Evolutionary conservation across 1,284 basidiomycete species (phyloP), one percentile per base, ranked within the genome.

Genomic region (Meripilus lineatus): DNA sequence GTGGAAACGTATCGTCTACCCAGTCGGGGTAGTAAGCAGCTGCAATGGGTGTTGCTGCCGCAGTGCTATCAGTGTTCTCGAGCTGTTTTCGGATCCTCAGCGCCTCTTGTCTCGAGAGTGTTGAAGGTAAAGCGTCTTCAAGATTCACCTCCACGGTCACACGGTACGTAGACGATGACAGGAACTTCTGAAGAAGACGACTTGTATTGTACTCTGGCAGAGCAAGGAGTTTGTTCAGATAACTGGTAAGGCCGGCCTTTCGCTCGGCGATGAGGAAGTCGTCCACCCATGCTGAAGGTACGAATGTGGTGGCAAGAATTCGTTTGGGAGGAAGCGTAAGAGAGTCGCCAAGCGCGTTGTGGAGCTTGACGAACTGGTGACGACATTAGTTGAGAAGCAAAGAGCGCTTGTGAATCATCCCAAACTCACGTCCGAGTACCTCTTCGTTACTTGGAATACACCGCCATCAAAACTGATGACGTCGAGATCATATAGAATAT

Each of bases 11-110:
- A 44, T 64, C 66, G 1, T 69, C 70, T 11, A 74, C 71, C 88
- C 88, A 90, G 56, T 86, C 80, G 44, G 77, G 72, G 58, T 82
- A 88, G 66, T 87, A 87, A 0, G 72, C 75, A 22, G 67, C 66
- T 7, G 65, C 64, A 7, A 68, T 56, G 25, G 59, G 58, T 3
- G 46, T 43, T 8, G 53, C 50, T 13, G 52, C 48, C 3, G 37
- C 10, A 17, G 37, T 26, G 14, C 33, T 21, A 14, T 18, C 36
- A 13, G 25, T 15, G 10, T 17, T 25, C 15, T 30, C 36, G 30
- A 56, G 24, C 26, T 37, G 13, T 22, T 34, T 30, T 35, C 54
- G 54, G 17, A 42, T 50, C 32, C 43, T 43, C 28, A 72, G 50
- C 0, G 72, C 72, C n/a, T 62, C 58, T 49, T 66, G 68, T 38